These are phyloP conservation scores for Larix sibirica DNA, from an alignment of 83 land plant species.

Conservation along the genomic window DNA sequence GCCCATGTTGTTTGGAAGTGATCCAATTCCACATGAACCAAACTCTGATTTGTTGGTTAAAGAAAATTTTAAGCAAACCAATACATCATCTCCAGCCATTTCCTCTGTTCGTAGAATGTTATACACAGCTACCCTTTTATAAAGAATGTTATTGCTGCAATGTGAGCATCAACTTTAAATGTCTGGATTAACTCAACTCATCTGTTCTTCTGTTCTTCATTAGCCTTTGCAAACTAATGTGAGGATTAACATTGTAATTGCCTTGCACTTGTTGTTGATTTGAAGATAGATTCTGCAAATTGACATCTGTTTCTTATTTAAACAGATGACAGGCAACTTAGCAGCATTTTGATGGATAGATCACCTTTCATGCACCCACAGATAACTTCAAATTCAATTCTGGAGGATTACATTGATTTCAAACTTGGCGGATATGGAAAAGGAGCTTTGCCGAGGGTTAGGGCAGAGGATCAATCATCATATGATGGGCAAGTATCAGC, in stretches of 20 bases:
- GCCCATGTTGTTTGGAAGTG: no score
- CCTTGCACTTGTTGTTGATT: not conserved
- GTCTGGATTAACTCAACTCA: not conserved
- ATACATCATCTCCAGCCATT: no score
- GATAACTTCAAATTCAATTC: not conserved
- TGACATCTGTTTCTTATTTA: not conserved
- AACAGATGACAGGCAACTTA: not conserved
- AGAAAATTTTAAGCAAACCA: no score
- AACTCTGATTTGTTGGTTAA: no score
- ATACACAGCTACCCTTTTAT: no score
- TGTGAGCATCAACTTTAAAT: no score
- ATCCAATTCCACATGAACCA: no score
- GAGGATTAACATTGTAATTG: not conserved
- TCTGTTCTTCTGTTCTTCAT: not conserved
- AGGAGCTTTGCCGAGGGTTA: not conserved
- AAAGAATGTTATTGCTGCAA: no score
- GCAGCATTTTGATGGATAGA: slow-evolving; percentile 9
- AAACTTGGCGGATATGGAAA: slow-evolving; percentile 13
- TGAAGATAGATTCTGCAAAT: not conserved
- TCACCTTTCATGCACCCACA: not conserved
- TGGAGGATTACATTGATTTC: not conserved
- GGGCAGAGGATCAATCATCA: not conserved
- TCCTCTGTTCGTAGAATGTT: no score
- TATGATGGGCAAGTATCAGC: slow-evolving; percentile 3
- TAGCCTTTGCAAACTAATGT: not conserved